Percentiles rank a stretch among this genome's conserved stretches.
Conservation (phyloP, 1,284 basidiomycete species). For the Pseudozyma pruni region DNA sequence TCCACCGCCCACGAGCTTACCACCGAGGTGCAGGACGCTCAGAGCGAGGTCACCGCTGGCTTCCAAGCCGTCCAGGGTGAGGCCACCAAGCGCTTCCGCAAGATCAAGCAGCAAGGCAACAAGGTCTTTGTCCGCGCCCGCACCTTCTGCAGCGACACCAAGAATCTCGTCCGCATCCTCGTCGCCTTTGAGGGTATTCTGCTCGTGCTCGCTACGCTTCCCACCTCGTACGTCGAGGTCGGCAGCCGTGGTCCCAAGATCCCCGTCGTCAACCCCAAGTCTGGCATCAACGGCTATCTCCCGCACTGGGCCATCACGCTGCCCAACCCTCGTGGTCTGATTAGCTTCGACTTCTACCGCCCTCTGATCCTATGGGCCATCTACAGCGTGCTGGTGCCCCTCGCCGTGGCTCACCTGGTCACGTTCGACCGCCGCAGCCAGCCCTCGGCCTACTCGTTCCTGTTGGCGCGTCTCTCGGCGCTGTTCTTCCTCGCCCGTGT, state of each 20-base stretch:
- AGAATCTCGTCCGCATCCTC: conserved; percentile 50
- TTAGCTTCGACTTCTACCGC: conserved; percentile 51
- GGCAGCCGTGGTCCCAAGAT: conserved; percentile 46
- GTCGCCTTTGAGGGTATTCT: conserved; percentile 53
- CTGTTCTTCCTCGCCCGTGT: conserved; percentile 48
- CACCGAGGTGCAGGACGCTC: conserved; percentile 44
- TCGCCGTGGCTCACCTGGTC: conserved; percentile 52
- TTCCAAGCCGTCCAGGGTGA: conserved; percentile 41
- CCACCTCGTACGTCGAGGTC: conserved; percentile 48
- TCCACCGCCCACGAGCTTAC: conserved; percentile 44
- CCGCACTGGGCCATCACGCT: conserved; percentile 56
- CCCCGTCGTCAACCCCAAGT: conserved; percentile 46
- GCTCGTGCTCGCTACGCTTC: conserved; percentile 49
- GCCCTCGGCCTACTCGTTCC: conserved; percentile 55
- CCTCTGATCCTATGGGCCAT: conserved; percentile 54
- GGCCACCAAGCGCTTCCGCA: conserved; percentile 33
- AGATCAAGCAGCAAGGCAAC: conserved; percentile 37
- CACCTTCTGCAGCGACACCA: conserved; percentile 50
- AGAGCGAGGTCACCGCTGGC: conserved; percentile 46
- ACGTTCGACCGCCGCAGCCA: conserved; percentile 53
- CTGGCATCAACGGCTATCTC: conserved; percentile 42
- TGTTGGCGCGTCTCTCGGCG: conserved; percentile 53
- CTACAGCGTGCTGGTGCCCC: conserved; percentile 54
- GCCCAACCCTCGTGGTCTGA: conserved; percentile 40
- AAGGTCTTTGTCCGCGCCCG: conserved; percentile 41